Percentiles rank a stretch among this genome's conserved stretches.
Evolutionary conservation across 768 basidiomycete species (phyloP).

Genomic region (Boletus eberwhitei): DNA sequence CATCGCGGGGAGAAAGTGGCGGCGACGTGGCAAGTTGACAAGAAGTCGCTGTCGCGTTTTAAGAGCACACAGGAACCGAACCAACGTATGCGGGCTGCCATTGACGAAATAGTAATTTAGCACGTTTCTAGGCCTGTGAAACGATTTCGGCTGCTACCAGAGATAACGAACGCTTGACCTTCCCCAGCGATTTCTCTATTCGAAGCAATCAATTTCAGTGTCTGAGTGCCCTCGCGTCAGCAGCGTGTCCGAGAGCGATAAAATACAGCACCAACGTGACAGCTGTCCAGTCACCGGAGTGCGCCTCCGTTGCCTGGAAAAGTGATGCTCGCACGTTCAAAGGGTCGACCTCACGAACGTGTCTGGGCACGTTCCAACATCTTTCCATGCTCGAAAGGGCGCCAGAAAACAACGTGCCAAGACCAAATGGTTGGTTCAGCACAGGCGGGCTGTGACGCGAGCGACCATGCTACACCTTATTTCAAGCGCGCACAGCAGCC

Average conservation of each 20-base stretch:
- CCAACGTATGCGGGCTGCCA: constrained; percentile 4
- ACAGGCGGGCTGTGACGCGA: background rate
- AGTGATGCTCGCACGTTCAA: constrained; percentile 10
- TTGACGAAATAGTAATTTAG: constrained; percentile 11
- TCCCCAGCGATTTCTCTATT: constrained; percentile 7
- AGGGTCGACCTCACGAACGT: constrained; percentile 8
- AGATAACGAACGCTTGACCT: constrained; percentile 17
- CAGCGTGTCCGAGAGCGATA: background rate
- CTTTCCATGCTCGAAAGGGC: background rate
- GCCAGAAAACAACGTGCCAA: too few relatives aligned
- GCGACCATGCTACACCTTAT: background rate
- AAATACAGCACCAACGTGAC: constrained; percentile 17
- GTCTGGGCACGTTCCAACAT: background rate
- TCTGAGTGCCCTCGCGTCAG: background rate
- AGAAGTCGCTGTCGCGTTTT: constrained; percentile 16
- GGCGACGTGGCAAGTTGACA: constrained; percentile 21
- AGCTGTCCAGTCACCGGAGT: background rate
- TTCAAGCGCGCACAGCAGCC: background rate
- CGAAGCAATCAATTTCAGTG: background rate
- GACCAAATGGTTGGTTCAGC: background rate
- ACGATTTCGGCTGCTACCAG: constrained; percentile 11
- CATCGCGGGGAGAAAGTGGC: constrained; percentile 20
- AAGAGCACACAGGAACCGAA: constrained; percentile 21
- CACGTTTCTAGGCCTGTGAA: constrained; percentile 28
- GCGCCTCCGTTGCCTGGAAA: background rate